Evolutionary conservation across 345 rosid species (phyloP), one percentile per base, ranked within the genome.

Genomic region (Noccaea bulbosa): DNA sequence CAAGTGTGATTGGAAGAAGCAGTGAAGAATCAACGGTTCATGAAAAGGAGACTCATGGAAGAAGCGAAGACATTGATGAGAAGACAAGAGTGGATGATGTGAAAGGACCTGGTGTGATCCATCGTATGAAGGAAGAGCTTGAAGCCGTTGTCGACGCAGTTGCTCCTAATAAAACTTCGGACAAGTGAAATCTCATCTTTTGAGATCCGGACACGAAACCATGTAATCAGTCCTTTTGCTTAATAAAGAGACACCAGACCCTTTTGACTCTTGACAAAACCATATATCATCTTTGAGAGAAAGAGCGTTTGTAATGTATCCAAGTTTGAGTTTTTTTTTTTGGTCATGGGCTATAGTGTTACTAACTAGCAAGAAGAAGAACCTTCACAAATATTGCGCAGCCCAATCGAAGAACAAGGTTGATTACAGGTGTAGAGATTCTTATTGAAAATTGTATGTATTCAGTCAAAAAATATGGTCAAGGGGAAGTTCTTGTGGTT

Each of bases 101-200:
- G 57, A 84, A 79, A 81, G 88, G 79, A 32, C 88, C 88, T 9
- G 75, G 81, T 72, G 81, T 84, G 20, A 43, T 84, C 58, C 70
- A 65, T 8, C 79, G 88, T 8, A 79, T 77, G 47, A 84, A 77
- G 58, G 88, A 84, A 70, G 86, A 84, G 54, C 7, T 84, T 0
- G 86, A 82, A 74, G 88, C 88, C 59, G 32, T 84, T 35, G 69
- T 82, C 8, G 84, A 73, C 27, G 73, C 82, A 0, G 73, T 82
- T 55, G 56, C 77, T 81, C 83, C 39, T 65, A 80, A 43, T 41
- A 80, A 66, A 75, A 72, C 15, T 64, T 54, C 59, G 0, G 72
- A 66, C 17, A 49, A 65, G 40, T 62, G 44, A 24, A 24, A 24
- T 2, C 1, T 24, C 20, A 17, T 17, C 20, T 17, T 17, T 17